A percentile compares a stretch with the other conserved stretches of the same genome.
Evolutionary conservation across 305 asterid species (phyloP).

Genomic region (Coffea humblotiana): DNA sequence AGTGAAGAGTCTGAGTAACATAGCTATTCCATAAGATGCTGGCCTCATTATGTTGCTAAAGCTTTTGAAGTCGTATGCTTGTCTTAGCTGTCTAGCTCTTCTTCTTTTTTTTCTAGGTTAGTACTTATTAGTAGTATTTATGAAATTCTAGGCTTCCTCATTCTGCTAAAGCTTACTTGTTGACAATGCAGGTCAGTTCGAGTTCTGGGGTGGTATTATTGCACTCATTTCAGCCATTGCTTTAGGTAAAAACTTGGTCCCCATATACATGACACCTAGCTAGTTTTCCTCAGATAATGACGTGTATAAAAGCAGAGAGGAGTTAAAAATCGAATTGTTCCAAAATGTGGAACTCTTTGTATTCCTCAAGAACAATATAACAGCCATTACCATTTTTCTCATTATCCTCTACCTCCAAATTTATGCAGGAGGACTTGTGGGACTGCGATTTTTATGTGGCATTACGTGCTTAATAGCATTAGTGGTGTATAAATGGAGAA

Average conservation of each 20-base stretch:
- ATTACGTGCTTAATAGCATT: conserved; percentile 33
- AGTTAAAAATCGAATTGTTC: not conserved
- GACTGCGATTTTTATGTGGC: conserved; percentile 34
- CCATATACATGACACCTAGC: not conserved
- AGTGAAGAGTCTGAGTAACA: too few species aligned
- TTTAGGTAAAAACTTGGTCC: conserved; percentile 36
- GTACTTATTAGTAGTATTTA: not conserved
- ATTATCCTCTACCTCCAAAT: too few species aligned
- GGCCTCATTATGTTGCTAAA: not conserved
- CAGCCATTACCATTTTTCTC: not conserved
- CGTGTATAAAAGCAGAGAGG: not conserved
- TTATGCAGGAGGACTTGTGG: conserved; percentile 39
- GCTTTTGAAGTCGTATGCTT: not conserved
- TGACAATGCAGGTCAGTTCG: conserved; percentile 52
- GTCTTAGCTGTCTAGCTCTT: not conserved
- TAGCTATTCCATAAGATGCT: too few species aligned
- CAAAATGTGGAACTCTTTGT: not conserved
- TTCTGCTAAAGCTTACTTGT: conserved; percentile 31
- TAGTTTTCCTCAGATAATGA: not conserved
- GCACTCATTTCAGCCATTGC: conserved; percentile 25
- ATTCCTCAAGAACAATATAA: not conserved
- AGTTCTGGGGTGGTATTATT: conserved; percentile 32
- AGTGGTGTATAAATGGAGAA: conserved; percentile 29
- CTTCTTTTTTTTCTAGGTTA: too few species aligned
- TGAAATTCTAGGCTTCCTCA: conserved; percentile 6